phyloP scores from a whole-genome alignment of 164 flowering plant genomes.

The Kingdonia uniflora region DNA sequence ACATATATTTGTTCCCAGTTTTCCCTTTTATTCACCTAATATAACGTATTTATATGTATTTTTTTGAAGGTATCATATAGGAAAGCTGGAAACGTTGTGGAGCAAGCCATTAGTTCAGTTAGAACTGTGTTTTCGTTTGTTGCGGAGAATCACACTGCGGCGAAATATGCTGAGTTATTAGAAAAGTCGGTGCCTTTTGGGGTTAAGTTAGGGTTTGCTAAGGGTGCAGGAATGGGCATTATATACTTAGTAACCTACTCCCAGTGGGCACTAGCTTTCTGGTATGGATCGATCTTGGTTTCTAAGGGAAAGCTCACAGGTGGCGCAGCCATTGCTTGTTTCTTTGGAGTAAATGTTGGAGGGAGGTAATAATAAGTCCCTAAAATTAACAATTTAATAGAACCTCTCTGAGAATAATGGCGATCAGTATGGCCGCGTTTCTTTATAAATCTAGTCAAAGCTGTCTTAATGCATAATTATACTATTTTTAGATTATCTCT shows the following conservation, averaged over 20 bases:
- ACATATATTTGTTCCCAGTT: too few relatives aligned
- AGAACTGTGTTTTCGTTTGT: constrained; percentile 70
- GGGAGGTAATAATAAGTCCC: too few relatives aligned
- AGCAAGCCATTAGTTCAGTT: constrained; percentile 58
- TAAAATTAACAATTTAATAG: too few relatives aligned
- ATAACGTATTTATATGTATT: too few relatives aligned
- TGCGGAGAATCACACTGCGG: constrained; percentile 43
- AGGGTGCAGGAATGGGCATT: constrained; percentile 72
- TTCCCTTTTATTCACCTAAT: too few relatives aligned
- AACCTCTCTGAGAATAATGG: too few relatives aligned
- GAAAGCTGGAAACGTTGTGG: constrained; percentile 53
- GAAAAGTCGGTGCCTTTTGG: constrained; percentile 44
- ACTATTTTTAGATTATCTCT: too few relatives aligned
- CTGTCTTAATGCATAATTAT: too few relatives aligned
- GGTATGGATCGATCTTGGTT: constrained; percentile 67
- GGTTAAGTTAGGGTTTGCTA: constrained; percentile 54
- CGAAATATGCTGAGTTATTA: constrained; percentile 33
- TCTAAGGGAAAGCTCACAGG: constrained; percentile 36
- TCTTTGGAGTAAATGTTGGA: constrained; percentile 77
- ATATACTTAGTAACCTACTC: constrained; percentile 64
- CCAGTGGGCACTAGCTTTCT: constrained; percentile 81
- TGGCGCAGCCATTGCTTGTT: constrained; percentile 72
- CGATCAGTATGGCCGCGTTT: too few relatives aligned
- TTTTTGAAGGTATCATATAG: constrained; percentile 39
- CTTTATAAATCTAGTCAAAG: too few relatives aligned